Evolutionary conservation across 1,284 basidiomycete genomes (phyloP), one percentile per base, ranked within the genome.

Genomic region (Cryptococcus sp.): DNA sequence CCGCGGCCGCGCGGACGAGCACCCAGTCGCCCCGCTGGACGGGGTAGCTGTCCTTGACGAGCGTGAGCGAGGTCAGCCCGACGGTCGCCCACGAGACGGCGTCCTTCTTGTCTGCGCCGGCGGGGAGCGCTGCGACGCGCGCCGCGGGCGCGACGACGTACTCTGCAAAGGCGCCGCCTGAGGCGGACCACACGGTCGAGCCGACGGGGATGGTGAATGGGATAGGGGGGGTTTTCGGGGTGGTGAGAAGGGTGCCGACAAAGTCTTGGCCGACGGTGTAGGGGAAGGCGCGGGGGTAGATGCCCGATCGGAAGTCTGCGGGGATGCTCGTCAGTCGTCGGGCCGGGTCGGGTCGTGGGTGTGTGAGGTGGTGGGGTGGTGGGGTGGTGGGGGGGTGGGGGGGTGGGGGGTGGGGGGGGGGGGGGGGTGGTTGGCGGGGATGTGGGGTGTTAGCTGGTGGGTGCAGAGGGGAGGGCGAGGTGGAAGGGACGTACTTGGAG

Each of bases 1-100:
- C 95, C 0, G 95, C 93, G 15, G 95, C 84, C 13, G 95, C 94
- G 71, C 95, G 89, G 15, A 97, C 67, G 45, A 80, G 66, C 11
- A 79, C 70, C 65, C 70, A 80, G 63, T 83, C 80, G 7, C 79
- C 80, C 59, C 76, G 70, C 76, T 93, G 82, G 53, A 95, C 87
- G 36, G 84, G 78, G 72, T 97, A 90, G 2, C 90, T 84, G 72
- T 97, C 92, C 35, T 85, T 85, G 62, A 89, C 81, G 66, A 94
- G 87, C 0, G 85, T 85, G 33, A 88, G 73, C 0, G 89, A 87
- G 1, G 94, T 97, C 50, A 95, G 67, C 15, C 87, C 89, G 72
- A 95, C 90, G 3, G 90, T 78, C 21, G 86, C 69, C 2, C 82
- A 78, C 0, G 88, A 86, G 1, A 87, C 88, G 0, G 85, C 93